These are phyloP conservation scores for Leersia perrieri DNA, from an alignment of 176 grass and related monocot species.

Conservation along the genomic window DNA sequence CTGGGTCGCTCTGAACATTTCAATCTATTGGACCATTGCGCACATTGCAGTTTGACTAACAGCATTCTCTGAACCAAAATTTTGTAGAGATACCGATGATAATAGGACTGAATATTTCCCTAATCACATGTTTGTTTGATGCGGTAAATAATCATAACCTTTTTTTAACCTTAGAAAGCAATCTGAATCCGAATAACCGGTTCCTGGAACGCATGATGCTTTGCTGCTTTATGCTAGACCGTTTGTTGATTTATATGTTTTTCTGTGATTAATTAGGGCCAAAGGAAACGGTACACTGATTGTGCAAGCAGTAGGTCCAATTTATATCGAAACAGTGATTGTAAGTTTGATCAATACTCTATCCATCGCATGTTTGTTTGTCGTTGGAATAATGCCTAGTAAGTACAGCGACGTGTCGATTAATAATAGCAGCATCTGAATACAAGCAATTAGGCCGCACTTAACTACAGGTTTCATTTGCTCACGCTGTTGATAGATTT, in stretches of 20 bases:
- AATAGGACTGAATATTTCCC: neutral
- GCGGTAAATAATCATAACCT: no score
- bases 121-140: neutral
- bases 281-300: neutral
- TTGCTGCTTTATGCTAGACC: neutral
- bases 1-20: neutral
- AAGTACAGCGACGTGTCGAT: neutral
- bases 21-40: neutral
- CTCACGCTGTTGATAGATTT: neutral
- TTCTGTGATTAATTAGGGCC: neutral
- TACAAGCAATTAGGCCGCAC: neutral
- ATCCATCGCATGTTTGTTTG: neutral
- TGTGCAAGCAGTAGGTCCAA: neutral
- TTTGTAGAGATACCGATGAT: neutral
- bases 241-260: neutral
- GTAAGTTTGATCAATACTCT: neutral
- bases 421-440: neutral
- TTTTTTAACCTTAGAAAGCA: neutral
- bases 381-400: neutral
- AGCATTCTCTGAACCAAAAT: neutral
- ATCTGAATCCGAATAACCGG: constrained; percentile 1
- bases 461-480: neutral
- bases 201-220: neutral
- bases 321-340: neutral
- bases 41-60: neutral